A percentile compares a stretch with the other conserved stretches of the same genome.
phyloP scores from a whole-genome alignment of 78 protist genomes.

The Cavenderia fasciculata region DNA sequence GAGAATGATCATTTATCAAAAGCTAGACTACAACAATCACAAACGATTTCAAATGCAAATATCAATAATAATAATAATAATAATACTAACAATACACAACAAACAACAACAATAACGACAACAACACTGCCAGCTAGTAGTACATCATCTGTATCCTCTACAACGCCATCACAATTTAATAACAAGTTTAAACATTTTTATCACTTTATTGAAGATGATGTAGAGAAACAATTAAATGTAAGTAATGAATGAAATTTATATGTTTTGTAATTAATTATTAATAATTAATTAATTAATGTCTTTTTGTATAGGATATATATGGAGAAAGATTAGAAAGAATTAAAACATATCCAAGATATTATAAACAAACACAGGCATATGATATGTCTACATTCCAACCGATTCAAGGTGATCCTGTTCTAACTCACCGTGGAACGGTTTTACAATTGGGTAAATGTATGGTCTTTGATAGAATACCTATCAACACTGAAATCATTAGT shows the following conservation, averaged over 20 bases:
- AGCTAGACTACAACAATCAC: background rate
- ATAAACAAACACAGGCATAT: slow-evolving; percentile 1
- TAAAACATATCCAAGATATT: slow-evolving; percentile 29
- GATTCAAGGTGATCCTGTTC: slow-evolving; percentile 26
- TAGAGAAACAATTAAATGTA: slow-evolving; percentile 34
- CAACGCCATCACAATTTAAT: background rate
- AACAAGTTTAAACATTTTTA: background rate
- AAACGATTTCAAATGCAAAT: background rate
- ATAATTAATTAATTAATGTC: background rate
- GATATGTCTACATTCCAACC: slow-evolving; percentile 51
- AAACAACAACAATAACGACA: background rate
- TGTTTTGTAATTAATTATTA: background rate
- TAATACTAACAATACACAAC: background rate
- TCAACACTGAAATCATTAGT: slow-evolving; percentile 4
- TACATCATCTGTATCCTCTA: background rate
- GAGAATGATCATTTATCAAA: background rate
- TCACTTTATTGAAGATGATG: slow-evolving; percentile 19
- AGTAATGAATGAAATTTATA: too few relatives aligned
- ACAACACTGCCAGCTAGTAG: background rate
- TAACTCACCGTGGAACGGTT: slow-evolving; percentile 39
- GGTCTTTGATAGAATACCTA: slow-evolving; percentile 22
- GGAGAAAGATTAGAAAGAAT: background rate
- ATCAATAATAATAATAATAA: slow-evolving; percentile 19
- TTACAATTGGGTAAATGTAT: slow-evolving; percentile 53
- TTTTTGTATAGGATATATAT: background rate